These are phyloP conservation scores for Cystobasidium pallidum DNA, from an alignment of 1,284 basidiomycete genomes.

Conservation along the genomic window DNA sequence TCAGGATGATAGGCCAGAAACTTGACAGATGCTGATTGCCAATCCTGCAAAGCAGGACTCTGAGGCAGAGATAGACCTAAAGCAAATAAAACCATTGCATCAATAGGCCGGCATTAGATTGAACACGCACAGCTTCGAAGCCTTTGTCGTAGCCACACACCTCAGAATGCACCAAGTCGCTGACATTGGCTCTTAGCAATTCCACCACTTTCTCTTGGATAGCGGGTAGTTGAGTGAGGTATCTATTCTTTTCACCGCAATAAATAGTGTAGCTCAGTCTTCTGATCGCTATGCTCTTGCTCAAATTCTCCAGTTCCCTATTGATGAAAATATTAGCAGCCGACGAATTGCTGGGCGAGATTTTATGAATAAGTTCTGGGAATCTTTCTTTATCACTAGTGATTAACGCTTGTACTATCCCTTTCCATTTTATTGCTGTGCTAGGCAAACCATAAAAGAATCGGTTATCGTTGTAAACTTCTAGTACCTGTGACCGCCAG, in stretches of 20 bases:
- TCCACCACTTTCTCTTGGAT: constrained; percentile 98
- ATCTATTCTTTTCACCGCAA: constrained; percentile 84
- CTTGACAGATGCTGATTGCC: constrained; percentile 87
- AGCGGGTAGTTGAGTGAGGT: constrained; percentile 81
- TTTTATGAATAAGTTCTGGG: constrained; percentile 72
- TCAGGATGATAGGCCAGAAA: constrained; percentile 95
- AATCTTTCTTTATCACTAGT: constrained; percentile 86
- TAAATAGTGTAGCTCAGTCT: constrained; percentile 83
- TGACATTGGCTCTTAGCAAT: constrained; percentile 75
- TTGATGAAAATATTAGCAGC: constrained; percentile 97
- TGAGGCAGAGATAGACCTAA: constrained; percentile 79
- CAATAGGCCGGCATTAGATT: too few species aligned
- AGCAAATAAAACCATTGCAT: not conserved
- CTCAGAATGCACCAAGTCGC: constrained; percentile 87
- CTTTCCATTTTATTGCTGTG: constrained; percentile 70
- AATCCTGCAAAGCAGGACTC: constrained; percentile 88
- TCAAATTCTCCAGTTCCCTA: constrained; percentile 86
- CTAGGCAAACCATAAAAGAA: constrained; percentile 76
- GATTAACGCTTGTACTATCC: constrained; percentile 77
- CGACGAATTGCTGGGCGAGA: constrained; percentile 69
- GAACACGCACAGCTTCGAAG: too few species aligned
- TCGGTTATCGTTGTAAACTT: constrained; percentile 80
- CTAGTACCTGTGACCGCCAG: constrained; percentile 79
- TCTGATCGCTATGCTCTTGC: constrained; percentile 84
- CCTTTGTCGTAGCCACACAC: constrained; percentile 57